Base-by-base conservation (phyloP, 2,329 filamentous ascomycete species). In the Ascochyta fabae region DNA sequence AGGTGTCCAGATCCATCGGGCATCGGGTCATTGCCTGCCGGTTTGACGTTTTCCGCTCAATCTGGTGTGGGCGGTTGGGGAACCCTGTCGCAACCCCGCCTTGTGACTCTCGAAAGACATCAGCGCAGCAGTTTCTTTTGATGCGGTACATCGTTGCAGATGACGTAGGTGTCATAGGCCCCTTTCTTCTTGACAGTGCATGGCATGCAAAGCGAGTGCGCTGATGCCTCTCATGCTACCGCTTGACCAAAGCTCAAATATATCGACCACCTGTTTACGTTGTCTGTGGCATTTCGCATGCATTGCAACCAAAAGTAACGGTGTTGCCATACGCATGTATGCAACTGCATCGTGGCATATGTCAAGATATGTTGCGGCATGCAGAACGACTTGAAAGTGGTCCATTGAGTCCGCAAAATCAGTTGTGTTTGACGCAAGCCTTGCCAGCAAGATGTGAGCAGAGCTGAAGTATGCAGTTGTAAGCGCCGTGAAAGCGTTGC, bases 281-380 rank as follows among this genome's bases (percentile, higher is more conserved):
- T 71, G 68, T 44, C 39, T 53, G 12, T 19, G 15, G 27, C 27
- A 27, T 8, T 55, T 61, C 19, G 61, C 60, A 59, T 72, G 62
- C 26, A 72, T 43, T 3, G 67, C 65, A 15, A 74, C 70, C 3
- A 71, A 51, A 26, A 70, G 65, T 2, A 73, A 44, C 16, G 70
- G 69, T 7, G 64, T 63, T 6, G 67, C 65, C 62, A 73, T 70
- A 10, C 71, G 65, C 65, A 71, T 73, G 33, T 68, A 71, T 29
- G 69, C 66, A 44, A 62, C 67, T 0, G 68, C 70, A 29, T 69
- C 65, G 15, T 42, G 58, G 15, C 60, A 35, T 4, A 58, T 55
- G 4, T 62, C 48, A n/a, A 71, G 42, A 45, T 63, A 67, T n/a
- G 26, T 39, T 10, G 66, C 62, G 12, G 59, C 65, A 12, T 67